Evolutionary conservation across 1,284 basidiomycete species (phyloP).

Genomic region (Cerrena zonata): DNA sequence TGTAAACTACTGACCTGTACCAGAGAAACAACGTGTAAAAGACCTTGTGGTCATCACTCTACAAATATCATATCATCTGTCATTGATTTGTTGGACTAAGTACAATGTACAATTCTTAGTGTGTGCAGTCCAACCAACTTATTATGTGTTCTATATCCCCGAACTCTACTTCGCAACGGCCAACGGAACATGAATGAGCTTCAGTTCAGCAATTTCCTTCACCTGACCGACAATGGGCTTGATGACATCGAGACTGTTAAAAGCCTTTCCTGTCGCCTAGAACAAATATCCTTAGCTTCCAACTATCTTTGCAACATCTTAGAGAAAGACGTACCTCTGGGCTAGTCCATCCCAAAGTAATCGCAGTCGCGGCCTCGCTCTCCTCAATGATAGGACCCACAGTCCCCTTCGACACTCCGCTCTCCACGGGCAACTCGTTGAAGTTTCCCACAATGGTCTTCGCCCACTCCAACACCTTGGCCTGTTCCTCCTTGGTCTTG

Average conservation of each 20-base stretch:
- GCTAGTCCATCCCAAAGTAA: slow-evolving; percentile 1
- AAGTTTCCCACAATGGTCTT: not conserved
- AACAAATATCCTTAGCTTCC: too few relatives aligned
- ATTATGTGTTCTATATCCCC: not conserved
- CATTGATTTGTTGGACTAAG: too few relatives aligned
- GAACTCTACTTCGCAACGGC: not conserved
- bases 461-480: not conserved
- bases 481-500: not conserved
- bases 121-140: too few relatives aligned
- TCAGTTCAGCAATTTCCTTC: not conserved
- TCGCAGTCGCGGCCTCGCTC: not conserved
- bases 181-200: not conserved
- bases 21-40: too few relatives aligned
- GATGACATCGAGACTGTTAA: not conserved
- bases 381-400: not conserved
- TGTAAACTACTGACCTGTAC: too few relatives aligned
- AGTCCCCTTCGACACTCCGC: not conserved
- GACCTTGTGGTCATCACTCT: too few relatives aligned
- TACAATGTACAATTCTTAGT: too few relatives aligned
- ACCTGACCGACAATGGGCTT: not conserved
- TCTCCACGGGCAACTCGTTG: not conserved
- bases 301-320: not conserved
- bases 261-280: not conserved
- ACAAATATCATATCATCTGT: too few relatives aligned
- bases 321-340: slow-evolving; percentile 3